Percentiles rank a stretch among this genome's conserved stretches.
Evolutionary conservation across 352 stramenopile genomes (phyloP).

Genomic region (Thalassiosira livingstoniorum): DNA sequence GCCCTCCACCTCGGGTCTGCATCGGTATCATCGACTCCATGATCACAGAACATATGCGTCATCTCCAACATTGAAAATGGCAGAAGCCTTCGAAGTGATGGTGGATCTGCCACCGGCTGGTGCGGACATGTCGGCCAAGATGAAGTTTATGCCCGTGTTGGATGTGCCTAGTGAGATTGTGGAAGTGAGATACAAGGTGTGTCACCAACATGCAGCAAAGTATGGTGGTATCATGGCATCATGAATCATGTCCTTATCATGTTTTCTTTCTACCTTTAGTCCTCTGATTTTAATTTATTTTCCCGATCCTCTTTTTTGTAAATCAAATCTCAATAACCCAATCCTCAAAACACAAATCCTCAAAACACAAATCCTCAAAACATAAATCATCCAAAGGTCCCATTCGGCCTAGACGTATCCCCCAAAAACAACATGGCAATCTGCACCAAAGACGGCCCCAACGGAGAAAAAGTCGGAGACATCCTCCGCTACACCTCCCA

Average conservation of each 20-base stretch:
- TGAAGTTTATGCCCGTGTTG: conserved; percentile 71
- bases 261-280: too few species aligned
- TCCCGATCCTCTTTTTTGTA: too few species aligned
- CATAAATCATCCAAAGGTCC: conserved; percentile 55
- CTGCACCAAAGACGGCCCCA: conserved; percentile 70
- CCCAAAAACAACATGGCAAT: conserved; percentile 69
- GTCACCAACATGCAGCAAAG: not conserved
- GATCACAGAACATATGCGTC: not conserved
- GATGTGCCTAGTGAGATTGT: conserved; percentile 71
- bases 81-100: conserved; percentile 37
- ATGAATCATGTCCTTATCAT: too few species aligned
- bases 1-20: too few species aligned
- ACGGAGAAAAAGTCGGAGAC: conserved; percentile 77
- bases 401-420: conserved; percentile 76
- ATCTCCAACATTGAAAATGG: not conserved
- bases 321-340: too few species aligned
- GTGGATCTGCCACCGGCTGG: conserved; percentile 30
- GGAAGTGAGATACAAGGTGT: conserved; percentile 70
- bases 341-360: not conserved
- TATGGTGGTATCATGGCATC: not conserved
- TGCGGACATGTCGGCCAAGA: conserved; percentile 48
- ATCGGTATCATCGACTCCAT: not conserved
- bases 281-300: too few species aligned
- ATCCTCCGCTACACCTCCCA: conserved; percentile 76
- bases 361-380: not conserved